These are phyloP conservation scores for Acanthamoeba quina DNA, from an alignment of 208 protist species.

Conservation along the genomic window DNA sequence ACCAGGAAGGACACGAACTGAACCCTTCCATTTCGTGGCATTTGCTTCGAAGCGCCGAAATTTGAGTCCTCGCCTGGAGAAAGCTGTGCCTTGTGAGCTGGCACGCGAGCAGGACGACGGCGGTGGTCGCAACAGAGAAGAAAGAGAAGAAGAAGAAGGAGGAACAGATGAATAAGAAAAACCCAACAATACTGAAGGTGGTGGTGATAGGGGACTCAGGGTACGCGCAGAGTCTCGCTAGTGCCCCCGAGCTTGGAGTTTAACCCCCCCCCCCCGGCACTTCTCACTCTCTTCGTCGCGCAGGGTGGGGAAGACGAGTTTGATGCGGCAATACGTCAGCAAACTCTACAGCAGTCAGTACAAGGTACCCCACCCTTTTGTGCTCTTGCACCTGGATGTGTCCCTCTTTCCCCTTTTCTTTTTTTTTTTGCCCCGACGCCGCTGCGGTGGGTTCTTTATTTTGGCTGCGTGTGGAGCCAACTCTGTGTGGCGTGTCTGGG, in stretches of 20 bases:
- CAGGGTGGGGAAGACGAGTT: constrained; percentile 37
- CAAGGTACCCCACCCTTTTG: neutral
- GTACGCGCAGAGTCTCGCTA: neutral
- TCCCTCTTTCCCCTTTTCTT: neutral
- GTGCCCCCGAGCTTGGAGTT: neutral
- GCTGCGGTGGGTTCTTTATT: neutral
- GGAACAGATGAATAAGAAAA: neutral
- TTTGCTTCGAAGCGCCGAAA: too few species aligned
- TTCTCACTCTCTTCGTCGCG: neutral
- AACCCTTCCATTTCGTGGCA: too few species aligned
- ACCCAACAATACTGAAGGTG: neutral
- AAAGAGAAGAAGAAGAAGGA: neutral
- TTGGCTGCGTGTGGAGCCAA: neutral
- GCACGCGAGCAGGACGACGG: too few species aligned
- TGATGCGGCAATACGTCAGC: neutral
- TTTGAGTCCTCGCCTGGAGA: too few species aligned
- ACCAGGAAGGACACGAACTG: too few species aligned
- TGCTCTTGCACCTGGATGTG: too few species aligned
- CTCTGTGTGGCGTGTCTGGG: neutral
- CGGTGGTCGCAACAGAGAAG: too few species aligned
- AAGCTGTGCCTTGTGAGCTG: too few species aligned
- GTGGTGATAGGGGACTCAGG: constrained; percentile 36
- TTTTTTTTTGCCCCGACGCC: neutral
- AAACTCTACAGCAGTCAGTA: constrained; percentile 18
- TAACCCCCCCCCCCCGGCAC: neutral